Evolutionary conservation across 2,329 filamentous ascomycete species (phyloP).

Genomic region (Stachybotrys chlorohalonatus): DNA sequence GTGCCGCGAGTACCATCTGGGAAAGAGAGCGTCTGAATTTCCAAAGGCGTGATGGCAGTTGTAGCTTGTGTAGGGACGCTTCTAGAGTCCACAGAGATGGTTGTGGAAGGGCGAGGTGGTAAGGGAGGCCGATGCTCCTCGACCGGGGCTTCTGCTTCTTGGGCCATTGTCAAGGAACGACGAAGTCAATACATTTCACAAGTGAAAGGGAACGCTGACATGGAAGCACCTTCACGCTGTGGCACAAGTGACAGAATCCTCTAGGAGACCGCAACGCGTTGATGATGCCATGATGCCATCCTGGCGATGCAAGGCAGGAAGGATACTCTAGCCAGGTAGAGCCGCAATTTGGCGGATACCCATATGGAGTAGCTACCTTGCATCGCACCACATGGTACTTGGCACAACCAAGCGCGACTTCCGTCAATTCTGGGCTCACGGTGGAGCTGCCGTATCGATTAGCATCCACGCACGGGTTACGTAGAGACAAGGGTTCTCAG

Average conservation of each 20-base stretch:
- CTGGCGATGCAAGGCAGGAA: slow-evolving; percentile 6
- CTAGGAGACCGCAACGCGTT: background rate
- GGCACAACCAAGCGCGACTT: too few relatives aligned
- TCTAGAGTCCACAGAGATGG: slow-evolving; percentile 25
- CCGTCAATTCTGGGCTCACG: too few relatives aligned
- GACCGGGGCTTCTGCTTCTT: slow-evolving; percentile 17
- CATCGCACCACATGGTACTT: too few relatives aligned
- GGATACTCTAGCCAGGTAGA: too few relatives aligned
- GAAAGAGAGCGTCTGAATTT: slow-evolving; percentile 68
- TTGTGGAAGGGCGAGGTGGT: slow-evolving; percentile 39
- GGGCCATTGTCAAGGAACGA: slow-evolving; percentile 15
- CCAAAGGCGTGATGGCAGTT: slow-evolving; percentile 74
- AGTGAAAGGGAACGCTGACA: slow-evolving; percentile 2
- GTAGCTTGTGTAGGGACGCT: slow-evolving; percentile 59
- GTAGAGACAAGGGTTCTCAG: too few relatives aligned
- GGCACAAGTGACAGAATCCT: too few relatives aligned
- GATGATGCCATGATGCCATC: slow-evolving; percentile 20
- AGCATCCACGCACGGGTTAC: too few relatives aligned
- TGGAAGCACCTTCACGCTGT: too few relatives aligned
- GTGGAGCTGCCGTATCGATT: too few relatives aligned
- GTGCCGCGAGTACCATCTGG: slow-evolving; percentile 60
- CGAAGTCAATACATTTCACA: slow-evolving; percentile 18
- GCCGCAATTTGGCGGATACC: too few relatives aligned
- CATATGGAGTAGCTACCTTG: too few relatives aligned
- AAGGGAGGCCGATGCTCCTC: slow-evolving; percentile 45